A percentile compares a stretch with the other conserved stretches of the same genome.
Evolutionary conservation across 176 grass and related monocot species (phyloP).

Genomic region (Oryza meyeriana): DNA sequence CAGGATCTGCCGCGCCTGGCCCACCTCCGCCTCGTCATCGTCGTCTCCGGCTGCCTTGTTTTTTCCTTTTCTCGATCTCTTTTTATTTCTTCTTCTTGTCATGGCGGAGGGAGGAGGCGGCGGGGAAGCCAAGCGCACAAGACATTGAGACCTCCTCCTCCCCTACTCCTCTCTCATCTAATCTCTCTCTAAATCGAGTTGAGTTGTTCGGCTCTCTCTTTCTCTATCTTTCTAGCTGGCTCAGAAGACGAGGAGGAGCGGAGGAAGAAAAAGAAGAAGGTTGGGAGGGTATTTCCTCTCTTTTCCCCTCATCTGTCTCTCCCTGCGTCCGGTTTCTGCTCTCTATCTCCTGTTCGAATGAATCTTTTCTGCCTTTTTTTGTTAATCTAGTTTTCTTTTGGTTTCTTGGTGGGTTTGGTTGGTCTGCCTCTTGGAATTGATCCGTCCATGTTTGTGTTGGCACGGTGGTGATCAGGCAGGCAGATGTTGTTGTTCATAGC

Average conservation of each 20-base stretch:
- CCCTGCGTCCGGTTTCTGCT: not conserved
- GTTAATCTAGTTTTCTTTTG: not conserved
- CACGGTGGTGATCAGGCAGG: not conserved
- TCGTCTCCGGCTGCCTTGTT: not conserved
- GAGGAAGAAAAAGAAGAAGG: slow-evolving; percentile 38
- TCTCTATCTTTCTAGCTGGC: not conserved
- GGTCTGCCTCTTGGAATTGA: not conserved
- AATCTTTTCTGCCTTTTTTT: not conserved
- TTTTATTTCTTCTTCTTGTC: not conserved
- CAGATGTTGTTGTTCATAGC: not conserved
- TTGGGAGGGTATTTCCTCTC: not conserved
- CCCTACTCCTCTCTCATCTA: not conserved
- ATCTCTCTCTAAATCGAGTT: not conserved
- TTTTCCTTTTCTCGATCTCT: not conserved
- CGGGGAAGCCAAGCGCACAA: not conserved
- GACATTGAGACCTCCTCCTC: not conserved
- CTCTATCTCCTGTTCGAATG: not conserved
- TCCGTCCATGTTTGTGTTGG: not conserved
- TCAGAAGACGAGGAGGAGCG: not conserved
- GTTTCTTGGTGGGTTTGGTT: not conserved
- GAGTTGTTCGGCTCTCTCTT: not conserved
- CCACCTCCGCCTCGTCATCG: not conserved
- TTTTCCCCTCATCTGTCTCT: not conserved
- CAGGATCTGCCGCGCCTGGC: not conserved
- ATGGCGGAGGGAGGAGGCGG: not conserved